Evolutionary conservation across 1,284 basidiomycete species (phyloP).

Genomic region (Cronartium ribicola): DNA sequence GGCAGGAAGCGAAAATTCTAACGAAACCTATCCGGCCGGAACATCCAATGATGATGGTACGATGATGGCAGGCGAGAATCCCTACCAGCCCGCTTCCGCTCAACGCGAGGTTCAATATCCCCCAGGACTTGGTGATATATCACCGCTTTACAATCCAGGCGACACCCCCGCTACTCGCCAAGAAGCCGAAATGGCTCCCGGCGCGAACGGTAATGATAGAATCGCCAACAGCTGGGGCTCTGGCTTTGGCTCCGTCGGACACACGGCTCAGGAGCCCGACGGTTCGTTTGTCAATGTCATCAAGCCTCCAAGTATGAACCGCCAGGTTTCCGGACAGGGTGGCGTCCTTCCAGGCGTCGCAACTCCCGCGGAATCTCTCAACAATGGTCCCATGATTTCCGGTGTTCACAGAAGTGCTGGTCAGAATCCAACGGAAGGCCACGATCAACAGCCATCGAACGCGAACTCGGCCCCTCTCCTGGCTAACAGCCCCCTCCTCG

Average conservation of each 20-base stretch:
- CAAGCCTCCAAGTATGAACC: not conserved
- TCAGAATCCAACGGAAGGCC: not conserved
- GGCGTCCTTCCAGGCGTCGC: not conserved
- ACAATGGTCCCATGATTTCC: constrained; percentile 2
- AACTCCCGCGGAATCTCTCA: not conserved
- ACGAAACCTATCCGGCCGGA: not conserved
- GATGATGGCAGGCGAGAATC: not conserved
- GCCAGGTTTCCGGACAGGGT: not conserved
- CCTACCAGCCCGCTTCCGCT: not conserved
- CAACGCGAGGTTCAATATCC: constrained; percentile 4
- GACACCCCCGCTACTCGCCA: not conserved
- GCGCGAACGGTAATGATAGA: not conserved
- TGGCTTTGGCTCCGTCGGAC: not conserved
- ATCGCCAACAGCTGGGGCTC: not conserved
- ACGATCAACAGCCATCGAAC: not conserved
- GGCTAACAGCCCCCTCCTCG: not conserved
- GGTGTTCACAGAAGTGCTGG: not conserved
- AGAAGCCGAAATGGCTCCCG: not conserved
- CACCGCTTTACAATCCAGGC: not conserved
- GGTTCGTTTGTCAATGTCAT: not conserved
- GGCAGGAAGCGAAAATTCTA: not conserved
- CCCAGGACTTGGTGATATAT: not conserved
- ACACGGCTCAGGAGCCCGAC: not conserved
- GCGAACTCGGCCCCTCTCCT: not conserved
- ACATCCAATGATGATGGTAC: not conserved